Conservation (phyloP, 306 rosid genomes). For the Corylus heterophylla region DNA sequence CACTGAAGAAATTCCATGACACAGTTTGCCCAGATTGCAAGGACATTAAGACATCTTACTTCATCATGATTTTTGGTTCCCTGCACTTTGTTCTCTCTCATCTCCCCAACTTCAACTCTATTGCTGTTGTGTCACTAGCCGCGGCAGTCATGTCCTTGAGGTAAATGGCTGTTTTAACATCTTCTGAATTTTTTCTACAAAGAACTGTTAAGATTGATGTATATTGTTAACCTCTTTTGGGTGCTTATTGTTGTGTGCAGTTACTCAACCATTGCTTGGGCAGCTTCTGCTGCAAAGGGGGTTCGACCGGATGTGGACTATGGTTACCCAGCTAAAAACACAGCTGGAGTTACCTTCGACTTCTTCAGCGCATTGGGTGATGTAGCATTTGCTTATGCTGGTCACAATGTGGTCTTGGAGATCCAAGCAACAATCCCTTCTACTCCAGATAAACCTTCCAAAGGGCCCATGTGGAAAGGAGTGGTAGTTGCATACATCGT, state of each 20-base stretch:
- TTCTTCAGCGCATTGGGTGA: conserved; percentile 76
- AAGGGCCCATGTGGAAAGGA: conserved; percentile 91
- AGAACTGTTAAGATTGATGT: not conserved
- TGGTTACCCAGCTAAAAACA: conserved; percentile 25
- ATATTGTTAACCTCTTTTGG: not conserved
- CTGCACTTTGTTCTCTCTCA: conserved; percentile 60
- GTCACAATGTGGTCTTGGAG: conserved; percentile 84
- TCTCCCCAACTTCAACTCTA: conserved; percentile 81
- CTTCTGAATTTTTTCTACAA: not conserved
- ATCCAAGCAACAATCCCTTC: conserved; percentile 95
- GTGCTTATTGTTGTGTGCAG: conserved; percentile 25
- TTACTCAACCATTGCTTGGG: conserved; percentile 85
- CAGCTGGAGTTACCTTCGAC: conserved; percentile 35
- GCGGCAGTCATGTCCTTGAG: conserved; percentile 80
- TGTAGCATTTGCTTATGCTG: conserved; percentile 83
- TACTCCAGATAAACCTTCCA: conserved; percentile 69
- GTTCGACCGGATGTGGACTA: conserved; percentile 43
- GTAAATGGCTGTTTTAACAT: conserved; percentile 27
- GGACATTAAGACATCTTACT: conserved; percentile 37
- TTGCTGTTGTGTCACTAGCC: conserved; percentile 56
- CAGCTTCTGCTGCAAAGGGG: conserved; percentile 49
- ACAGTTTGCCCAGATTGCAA: conserved; percentile 46
- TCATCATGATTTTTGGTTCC: conserved; percentile 61
- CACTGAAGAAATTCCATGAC: conserved; percentile 57
- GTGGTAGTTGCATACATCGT: conserved; percentile 63